phyloP scores from a whole-genome alignment of 352 stramenopile genomes.

The Globisporangium lucens region DNA sequence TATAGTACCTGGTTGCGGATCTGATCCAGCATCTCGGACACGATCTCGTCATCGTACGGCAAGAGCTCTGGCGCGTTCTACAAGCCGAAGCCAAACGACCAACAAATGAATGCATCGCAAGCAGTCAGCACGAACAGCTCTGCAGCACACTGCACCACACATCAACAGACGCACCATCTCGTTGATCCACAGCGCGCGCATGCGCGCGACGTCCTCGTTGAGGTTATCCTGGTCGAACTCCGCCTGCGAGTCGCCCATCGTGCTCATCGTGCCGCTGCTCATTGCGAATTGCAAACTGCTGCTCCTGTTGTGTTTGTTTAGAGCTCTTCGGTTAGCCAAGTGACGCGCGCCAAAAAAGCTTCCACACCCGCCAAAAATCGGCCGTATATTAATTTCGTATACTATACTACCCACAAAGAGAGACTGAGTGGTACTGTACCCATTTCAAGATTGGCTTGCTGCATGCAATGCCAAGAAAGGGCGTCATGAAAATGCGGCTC shows the following conservation, averaged over 20 bases:
- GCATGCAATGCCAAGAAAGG: not conserved
- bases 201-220: slow-evolving; percentile 75
- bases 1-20: slow-evolving; percentile 64
- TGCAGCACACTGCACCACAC: not conserved
- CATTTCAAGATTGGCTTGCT: not conserved
- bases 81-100: not conserved
- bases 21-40: slow-evolving; percentile 82
- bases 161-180: slow-evolving; percentile 49
- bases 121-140: not conserved
- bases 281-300: not conserved
- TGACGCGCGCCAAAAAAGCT: not conserved
- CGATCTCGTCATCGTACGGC: slow-evolving; percentile 72
- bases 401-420: not conserved
- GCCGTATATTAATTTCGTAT: not conserved
- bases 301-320: not conserved
- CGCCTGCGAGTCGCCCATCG: slow-evolving; percentile 22
- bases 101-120: not conserved
- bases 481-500: not conserved
- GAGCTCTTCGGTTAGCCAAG: not conserved
- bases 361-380: not conserved
- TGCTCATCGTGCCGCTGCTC: slow-evolving; percentile 12
- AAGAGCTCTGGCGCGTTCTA: slow-evolving; percentile 81
- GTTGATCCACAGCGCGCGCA: slow-evolving; percentile 78
- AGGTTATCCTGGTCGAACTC: slow-evolving; percentile 66
- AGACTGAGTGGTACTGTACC: not conserved